Evolutionary conservation across 345 rosid species (phyloP), one percentile per base, ranked within the genome.

Genomic region (Aurinia saxatilis): DNA sequence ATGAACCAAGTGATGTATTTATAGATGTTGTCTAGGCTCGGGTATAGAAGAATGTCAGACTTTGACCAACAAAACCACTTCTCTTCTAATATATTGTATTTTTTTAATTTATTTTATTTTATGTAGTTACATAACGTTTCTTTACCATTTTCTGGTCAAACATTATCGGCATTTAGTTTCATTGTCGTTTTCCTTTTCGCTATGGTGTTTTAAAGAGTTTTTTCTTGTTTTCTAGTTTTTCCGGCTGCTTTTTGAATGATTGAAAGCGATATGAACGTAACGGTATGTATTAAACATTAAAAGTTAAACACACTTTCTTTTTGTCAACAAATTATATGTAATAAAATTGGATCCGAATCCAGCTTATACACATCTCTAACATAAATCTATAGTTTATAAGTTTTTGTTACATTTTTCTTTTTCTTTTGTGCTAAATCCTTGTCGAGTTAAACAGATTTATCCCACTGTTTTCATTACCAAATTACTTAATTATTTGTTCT

Each of bases 81-180:
- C 31, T 52, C 30, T 41, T 18, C 37, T 17, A 29, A 45, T 47
- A 30, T 47, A 48, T 29, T 54, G 14, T 70, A 50, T 11, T 30
- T 52, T 15, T n/a, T 34, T 1, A 27, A 5, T 45, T 53, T 31
- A 23, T 40, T 50, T 23, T 36, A 10, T 8, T 42, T 44, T 36
- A 48, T 48, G 63, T 31, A 55, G 29, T 19, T 33, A 11, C 46
- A 55, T 48, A 55, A 70, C 69, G 69, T 55, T 70, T 63, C 51
- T 48, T 63, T 49, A 39, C 69, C 69, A 70, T 56, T 55, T 56
- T 55, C 21, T 63, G 64, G 74, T 70, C 74, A 70, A 70, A 70
- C 59, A 70, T 70, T 9, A 63, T 70, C 57, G 16, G 69, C 74
- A 70, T 63, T 62, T 55, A 38, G 74, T 56, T 44, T 69, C 3